These are phyloP conservation scores for Fusarium scirpi DNA, from an alignment of 2,329 filamentous ascomycete genomes.

Conservation along the genomic window DNA sequence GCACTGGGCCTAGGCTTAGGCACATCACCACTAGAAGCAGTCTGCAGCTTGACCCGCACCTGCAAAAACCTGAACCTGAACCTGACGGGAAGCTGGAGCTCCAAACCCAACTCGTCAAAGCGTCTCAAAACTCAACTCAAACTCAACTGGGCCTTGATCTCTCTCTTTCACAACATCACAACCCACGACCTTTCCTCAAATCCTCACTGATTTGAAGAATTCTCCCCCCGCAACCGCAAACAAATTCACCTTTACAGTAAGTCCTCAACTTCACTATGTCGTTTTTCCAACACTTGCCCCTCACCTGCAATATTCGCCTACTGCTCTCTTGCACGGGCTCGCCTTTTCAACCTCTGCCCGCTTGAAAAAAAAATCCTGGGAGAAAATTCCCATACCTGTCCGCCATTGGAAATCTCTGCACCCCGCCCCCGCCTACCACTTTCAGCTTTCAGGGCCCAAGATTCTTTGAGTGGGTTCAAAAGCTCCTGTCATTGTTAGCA, in stretches of 20 bases:
- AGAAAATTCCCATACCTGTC: constrained; percentile 30
- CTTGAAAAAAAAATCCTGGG: constrained; percentile 31
- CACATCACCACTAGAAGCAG: constrained; percentile 21
- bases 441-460: constrained; percentile 33
- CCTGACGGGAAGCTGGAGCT: neutral
- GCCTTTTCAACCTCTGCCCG: constrained; percentile 19
- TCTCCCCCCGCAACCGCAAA: constrained; percentile 18
- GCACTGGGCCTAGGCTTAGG: constrained; percentile 28
- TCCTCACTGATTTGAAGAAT: constrained; percentile 15
- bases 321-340: constrained; percentile 1
- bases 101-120: constrained; percentile 40
- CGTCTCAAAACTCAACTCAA: constrained; percentile 34
- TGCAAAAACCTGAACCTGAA: constrained; percentile 28
- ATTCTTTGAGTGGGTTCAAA: constrained; percentile 31
- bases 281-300: neutral
- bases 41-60: constrained; percentile 40
- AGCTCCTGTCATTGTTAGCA: constrained; percentile 9
- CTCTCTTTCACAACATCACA: constrained; percentile 37
- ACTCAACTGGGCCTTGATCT: constrained; percentile 8
- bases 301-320: neutral
- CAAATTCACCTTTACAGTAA: constrained; percentile 21
- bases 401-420: constrained; percentile 47
- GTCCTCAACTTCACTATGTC: neutral
- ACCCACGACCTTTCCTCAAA: constrained; percentile 30
- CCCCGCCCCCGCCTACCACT: constrained; percentile 49